Conservation (phyloP, 1,284 basidiomycete species). For the Phylloboletellus chloephorus region DNA sequence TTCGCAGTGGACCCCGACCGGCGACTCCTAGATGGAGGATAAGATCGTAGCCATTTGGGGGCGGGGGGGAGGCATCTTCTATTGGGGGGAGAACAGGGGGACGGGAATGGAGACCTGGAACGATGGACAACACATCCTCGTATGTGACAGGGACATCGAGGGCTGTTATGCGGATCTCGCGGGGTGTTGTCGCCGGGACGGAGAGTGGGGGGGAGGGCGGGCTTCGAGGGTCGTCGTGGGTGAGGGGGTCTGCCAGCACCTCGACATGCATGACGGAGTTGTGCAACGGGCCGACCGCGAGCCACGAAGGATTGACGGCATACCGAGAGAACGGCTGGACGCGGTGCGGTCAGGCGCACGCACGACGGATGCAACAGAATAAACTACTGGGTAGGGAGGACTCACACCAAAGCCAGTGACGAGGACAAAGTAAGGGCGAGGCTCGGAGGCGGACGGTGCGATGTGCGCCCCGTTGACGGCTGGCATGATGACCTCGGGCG, state of each 20-base stretch:
- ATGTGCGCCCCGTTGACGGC: constrained; percentile 17
- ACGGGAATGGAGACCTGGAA: constrained; percentile 55
- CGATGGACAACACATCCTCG: constrained; percentile 50
- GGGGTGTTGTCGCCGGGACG: constrained; percentile 17
- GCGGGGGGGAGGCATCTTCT: constrained; percentile 35
- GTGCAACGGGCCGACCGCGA: constrained; percentile 53
- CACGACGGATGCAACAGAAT: constrained; percentile 10
- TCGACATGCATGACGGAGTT: constrained; percentile 45
- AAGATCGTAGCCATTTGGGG: constrained; percentile 63
- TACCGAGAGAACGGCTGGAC: constrained; percentile 52
- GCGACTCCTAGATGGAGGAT: constrained; percentile 70
- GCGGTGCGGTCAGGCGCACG: constrained; percentile 16
- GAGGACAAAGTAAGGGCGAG: constrained; percentile 41
- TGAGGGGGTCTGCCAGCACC: constrained; percentile 20
- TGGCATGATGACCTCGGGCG: constrained; percentile 20
- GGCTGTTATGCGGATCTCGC: constrained; percentile 54
- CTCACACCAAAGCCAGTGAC: constrained; percentile 60
- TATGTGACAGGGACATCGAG: constrained; percentile 61
- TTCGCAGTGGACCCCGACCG: constrained; percentile 55
- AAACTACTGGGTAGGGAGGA: constrained; percentile 25
- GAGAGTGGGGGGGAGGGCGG: constrained; percentile 5
- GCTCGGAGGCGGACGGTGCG: constrained; percentile 1
- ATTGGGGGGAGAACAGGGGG: constrained; percentile 53
- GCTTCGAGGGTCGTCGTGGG: constrained; percentile 9
- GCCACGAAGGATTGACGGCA: constrained; percentile 57